Evolutionary conservation across 345 rosid genomes (phyloP), one percentile per base, ranked within the genome.

Genomic region (Erysimum cheiranthoides): DNA sequence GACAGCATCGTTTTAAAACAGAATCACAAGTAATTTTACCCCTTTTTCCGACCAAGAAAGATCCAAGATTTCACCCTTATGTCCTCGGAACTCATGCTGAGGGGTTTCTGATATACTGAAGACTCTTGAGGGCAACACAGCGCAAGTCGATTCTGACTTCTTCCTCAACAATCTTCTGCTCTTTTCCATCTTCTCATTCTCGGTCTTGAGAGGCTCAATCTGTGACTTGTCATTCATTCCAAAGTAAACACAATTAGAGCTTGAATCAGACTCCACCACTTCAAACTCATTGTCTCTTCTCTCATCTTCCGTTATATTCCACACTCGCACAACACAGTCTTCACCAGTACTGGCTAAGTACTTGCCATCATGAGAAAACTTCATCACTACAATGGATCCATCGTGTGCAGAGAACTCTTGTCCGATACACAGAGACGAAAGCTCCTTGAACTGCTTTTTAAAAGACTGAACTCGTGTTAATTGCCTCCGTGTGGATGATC

Each of bases 11-110:
- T 2, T 10, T 5, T 0, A 21, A 38, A 38, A 60, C 30, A 39
- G 14, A 12, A 42, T 14, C 5, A 43, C 3, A 42, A 11, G 28
- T 61, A n/a, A 61, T 82, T 82, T 85, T 58, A 91, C 97, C 88
- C 88, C 87, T 78, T 82, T 82, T 74, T 81, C 84, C 10, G 97
- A 91, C 97, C 97, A 91, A 1, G 95, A 78, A 69, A 91, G 90
- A 83, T 86, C 91, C 84, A 91, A 84, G 68, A 91, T 80, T 75
- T 89, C 95, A 28, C 83, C 82, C 4, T 5, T 58, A 77, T 90
- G 96, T 61, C 93, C 96, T 38, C 43, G 83, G 73, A 88, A 87
- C 83, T 87, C 89, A 31, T 87, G 90, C 79, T 82, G 80, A 71
- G 93, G 92, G 73, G 83, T 86, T 82, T 90, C 93, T 66, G 75